Conservation (phyloP, 228 moss, liverwort and hornwort species). For the Sphagnum magellanicum region DNA sequence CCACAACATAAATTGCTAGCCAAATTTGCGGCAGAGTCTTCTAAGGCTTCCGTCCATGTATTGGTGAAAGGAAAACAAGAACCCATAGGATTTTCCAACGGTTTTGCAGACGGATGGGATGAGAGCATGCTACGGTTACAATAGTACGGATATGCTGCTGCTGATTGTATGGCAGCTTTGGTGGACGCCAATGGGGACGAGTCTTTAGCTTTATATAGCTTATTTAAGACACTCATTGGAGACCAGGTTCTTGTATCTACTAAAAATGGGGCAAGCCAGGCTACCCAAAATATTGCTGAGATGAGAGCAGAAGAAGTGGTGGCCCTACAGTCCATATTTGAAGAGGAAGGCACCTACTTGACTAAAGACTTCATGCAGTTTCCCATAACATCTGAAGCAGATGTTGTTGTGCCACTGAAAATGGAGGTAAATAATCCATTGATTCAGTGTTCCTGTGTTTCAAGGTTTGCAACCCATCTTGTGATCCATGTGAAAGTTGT, state of each 20-base stretch:
- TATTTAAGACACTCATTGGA: conserved; percentile 32
- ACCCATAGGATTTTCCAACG: too few species aligned
- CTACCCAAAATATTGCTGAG: conserved; percentile 24
- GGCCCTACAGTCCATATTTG: conserved; percentile 59
- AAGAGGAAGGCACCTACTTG: conserved; percentile 29
- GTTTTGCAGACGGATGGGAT: conserved; percentile 20
- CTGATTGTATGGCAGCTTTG: conserved; percentile 46
- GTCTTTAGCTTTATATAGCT: conserved; percentile 33
- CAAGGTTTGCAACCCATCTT: too few species aligned
- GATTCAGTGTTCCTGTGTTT: too few species aligned
- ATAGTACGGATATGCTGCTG: conserved; percentile 58
- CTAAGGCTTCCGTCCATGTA: conserved; percentile 81
- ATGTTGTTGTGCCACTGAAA: conserved; percentile 24
- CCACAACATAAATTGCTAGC: conserved; percentile 61
- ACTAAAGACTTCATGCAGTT: conserved; percentile 37
- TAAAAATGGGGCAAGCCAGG: conserved; percentile 2
- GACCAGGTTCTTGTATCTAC: conserved; percentile 1
- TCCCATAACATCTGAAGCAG: conserved; percentile 23
- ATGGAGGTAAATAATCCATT: conserved; percentile 94
- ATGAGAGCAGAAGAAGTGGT: conserved; percentile 47
- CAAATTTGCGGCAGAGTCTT: conserved; percentile 74
- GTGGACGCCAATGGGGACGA: conserved; percentile 49
- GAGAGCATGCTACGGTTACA: conserved; percentile 36
- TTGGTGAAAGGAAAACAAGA: conserved; percentile 54
- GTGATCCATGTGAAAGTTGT: too few species aligned